Percentiles rank a stretch among this genome's conserved stretches.
Evolutionary conservation across 352 stramenopile genomes (phyloP).

Genomic region (Pythium insidiosum): DNA sequence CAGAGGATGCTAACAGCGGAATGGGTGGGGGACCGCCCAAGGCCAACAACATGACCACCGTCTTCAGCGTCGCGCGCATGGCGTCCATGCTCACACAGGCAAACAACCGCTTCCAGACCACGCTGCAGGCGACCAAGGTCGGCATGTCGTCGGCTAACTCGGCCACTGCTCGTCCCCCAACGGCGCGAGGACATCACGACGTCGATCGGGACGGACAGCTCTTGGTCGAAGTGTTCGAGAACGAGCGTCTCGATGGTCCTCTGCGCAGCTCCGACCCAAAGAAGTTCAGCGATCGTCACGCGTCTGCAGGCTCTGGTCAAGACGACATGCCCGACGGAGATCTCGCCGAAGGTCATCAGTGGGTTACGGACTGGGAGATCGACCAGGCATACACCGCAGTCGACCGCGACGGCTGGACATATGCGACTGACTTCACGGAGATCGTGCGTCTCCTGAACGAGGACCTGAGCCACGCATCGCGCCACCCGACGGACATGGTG

Average conservation of each 20-base stretch:
- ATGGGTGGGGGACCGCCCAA: too few species aligned
- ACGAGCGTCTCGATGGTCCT: conserved; percentile 77
- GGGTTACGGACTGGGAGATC: conserved; percentile 78
- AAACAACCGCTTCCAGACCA: conserved; percentile 62
- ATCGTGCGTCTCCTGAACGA: conserved; percentile 67
- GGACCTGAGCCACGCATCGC: conserved; percentile 76
- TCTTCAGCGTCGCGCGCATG: conserved; percentile 71
- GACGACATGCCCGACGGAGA: conserved; percentile 62
- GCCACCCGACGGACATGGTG: conserved; percentile 70
- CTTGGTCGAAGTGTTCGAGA: conserved; percentile 80
- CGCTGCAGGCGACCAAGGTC: conserved; percentile 45
- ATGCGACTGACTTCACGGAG: conserved; percentile 74
- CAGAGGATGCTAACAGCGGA: too few species aligned
- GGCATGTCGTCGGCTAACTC: conserved; percentile 8
- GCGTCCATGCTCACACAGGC: conserved; percentile 56
- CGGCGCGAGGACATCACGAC: conserved; percentile 31
- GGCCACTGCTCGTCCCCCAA: conserved; percentile 7
- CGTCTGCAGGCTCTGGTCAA: conserved; percentile 37
- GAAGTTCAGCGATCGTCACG: conserved; percentile 55
- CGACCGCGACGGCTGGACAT: conserved; percentile 79
- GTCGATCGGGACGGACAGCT: conserved; percentile 62
- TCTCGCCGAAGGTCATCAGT: conserved; percentile 65
- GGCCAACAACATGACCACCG: conserved; percentile 30
- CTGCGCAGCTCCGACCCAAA: conserved; percentile 64
- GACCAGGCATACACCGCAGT: conserved; percentile 75